Base-by-base conservation (phyloP, 768 basidiomycete genomes). In the Lyophyllum atratum region DNA sequence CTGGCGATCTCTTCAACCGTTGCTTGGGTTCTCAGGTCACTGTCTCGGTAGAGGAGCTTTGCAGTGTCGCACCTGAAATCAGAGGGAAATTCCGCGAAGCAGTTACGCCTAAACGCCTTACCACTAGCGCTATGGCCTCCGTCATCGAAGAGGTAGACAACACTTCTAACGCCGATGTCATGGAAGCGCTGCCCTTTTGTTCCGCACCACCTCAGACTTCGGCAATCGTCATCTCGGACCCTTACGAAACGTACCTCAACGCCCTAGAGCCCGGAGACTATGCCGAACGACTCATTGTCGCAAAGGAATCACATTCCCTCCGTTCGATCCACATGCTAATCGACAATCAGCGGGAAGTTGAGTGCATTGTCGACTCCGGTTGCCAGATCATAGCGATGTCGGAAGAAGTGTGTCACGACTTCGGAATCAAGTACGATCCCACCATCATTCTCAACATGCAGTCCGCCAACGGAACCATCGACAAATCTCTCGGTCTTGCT, bases 271-370 rank as follows among this genome's bases (percentile, higher is more conserved):
- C 44, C 15, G 39, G 39, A 40, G 22, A 45, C 3, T 5, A 19
- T 12, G 15, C 31, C 4, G 50, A 64, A 37, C 46, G 49, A 1
- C 34, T 70, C 10, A 31, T 49, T 11, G 64, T 69, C 8, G 56
- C 68, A 0, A 67, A 64, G 34, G 69, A 69, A 37, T 68, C 68
- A 0, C 45, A 55, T 8, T 49, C 64, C 0, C 53, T 69, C 1
- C 55, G 65, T 12, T 54, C 66, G 0, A 59, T 72, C 2, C 31
- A 49, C 3, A 60, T 63, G 17, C 10, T 60, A 4, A 54, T 72
- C 14, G 61, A 70, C 54, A 58, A 61, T 21, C 52, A 46, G 4
- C 50, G 49, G 5, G 17, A 62, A 2, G 55, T 70, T 6, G 61
- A 72, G 17, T n/a, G n/a, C 17, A 40, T 40, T 5, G n/a, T 40